phyloP scores from a whole-genome alignment of 768 basidiomycete species.

The Udeniomyces megalosporus region DNA sequence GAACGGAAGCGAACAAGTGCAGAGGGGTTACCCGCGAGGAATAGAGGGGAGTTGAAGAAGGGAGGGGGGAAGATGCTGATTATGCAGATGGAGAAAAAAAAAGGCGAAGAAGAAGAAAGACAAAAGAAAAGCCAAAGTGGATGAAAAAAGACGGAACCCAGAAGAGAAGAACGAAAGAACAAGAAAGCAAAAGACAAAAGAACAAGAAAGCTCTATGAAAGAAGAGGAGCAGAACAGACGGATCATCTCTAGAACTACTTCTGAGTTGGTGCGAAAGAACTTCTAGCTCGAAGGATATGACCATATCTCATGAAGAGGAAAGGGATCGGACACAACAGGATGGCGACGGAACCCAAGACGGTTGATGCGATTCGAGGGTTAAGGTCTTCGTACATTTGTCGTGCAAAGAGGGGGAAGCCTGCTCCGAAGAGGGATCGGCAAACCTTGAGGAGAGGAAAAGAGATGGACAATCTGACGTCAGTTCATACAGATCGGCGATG shows the following conservation, averaged over 20 bases:
- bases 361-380: conserved; percentile 14
- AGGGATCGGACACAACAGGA: neutral
- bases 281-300: neutral
- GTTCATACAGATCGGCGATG: no score
- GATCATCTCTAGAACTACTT: neutral
- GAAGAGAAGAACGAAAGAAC: neutral
- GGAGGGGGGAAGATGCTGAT: no score
- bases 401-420: conserved; percentile 1
- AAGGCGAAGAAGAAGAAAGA: neutral
- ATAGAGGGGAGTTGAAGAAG: no score
- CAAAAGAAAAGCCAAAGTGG: neutral
- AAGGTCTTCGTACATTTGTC: neutral
- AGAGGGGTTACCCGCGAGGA: no score
- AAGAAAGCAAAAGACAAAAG: neutral
- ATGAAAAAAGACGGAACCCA: neutral
- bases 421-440: conserved; percentile 23
- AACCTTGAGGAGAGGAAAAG: no score
- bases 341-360: conserved; percentile 10
- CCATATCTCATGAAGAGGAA: conserved; percentile 4
- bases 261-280: neutral
- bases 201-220: neutral
- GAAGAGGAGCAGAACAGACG: neutral
- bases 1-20: no score
- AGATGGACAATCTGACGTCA: no score
- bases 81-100: no score